Base-by-base conservation (phyloP, 768 basidiomycete genomes). In the Leccinum barrowsii region DNA sequence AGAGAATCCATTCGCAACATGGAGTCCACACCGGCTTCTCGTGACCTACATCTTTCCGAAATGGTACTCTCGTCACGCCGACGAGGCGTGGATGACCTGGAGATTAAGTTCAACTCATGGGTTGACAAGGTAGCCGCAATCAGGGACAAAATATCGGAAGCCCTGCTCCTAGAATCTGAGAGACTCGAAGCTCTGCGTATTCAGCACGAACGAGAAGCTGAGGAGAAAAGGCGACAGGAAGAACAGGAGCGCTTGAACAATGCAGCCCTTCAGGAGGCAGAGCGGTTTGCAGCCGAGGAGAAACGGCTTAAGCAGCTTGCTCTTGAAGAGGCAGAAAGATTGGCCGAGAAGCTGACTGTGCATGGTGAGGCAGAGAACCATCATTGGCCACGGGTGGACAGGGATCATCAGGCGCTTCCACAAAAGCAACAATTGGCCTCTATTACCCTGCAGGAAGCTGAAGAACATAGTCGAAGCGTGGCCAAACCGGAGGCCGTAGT, bases 1-100 rank as follows among this genome's bases (percentile, higher is more conserved):
- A 84, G 80, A 19, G 81, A 83, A 47, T 70, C 82, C 3, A 73
- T 90, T 19, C 77, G 77, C 19, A 73, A 71, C 22, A 83, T 92
- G 77, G 82, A 86, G n/a, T 63, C 75, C 32, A 59, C 70, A 8
- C 77, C 83, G 34, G 73, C 75, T 47, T 68, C 73, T 2, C 70
- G 74, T 30, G 83, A 85, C 53, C 55, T 74, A 17, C 66, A 75
- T 44, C 72, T 79, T n/a, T 77, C 79, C 46, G 80, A 85, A 50
- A 66, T 67, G 21, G 56, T 90, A 1, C 77, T 82, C 56, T 69
- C 75, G 19, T 69, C 83, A 12, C 80, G 88, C 47, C 71, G 73
- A 46, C 75, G 78, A 56, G 75, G 77, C 7, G 74, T 83, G 15
- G 79, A 85, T 63, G 81, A 85, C 59, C 73, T 78, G 1, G 82